Evolutionary conservation across 768 basidiomycete genomes (phyloP).

Genomic region (Psilocybe cubensis): DNA sequence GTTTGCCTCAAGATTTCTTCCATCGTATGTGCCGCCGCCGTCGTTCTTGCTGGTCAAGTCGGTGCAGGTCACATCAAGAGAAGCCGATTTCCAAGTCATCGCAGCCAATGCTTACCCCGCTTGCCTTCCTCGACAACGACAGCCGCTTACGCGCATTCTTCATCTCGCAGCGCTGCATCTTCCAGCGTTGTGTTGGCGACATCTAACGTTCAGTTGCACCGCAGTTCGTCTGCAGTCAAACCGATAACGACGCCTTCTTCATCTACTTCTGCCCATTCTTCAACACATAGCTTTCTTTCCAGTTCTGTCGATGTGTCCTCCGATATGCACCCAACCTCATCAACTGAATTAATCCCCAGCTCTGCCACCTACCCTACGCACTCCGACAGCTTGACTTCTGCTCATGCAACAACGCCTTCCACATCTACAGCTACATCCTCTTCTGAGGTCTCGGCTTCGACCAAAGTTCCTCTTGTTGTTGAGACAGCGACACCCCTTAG

Average conservation of each 20-base stretch:
- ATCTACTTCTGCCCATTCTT: conserved; percentile 1
- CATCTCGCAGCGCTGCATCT: neutral
- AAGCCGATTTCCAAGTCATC: conserved; percentile 8
- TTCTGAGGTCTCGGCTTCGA: conserved; percentile 7
- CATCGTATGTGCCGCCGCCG: conserved; percentile 14
- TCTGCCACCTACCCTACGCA: neutral
- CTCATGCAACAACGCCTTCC: neutral
- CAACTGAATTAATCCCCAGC: neutral
- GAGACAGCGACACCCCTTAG: conserved; percentile 7
- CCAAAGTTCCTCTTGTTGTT: conserved; percentile 4
- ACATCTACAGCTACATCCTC: neutral
- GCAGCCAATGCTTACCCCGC: conserved; percentile 22
- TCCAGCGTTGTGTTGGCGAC: neutral
- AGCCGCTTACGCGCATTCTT: neutral
- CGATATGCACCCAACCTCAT: neutral
- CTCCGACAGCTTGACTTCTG: neutral
- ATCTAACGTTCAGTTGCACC: neutral
- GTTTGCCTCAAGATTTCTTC: conserved; percentile 10
- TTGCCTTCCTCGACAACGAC: conserved; percentile 9
- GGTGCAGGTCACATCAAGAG: conserved; percentile 18
- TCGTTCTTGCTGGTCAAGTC: conserved; percentile 23
- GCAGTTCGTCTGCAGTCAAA: neutral
- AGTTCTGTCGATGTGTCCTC: neutral
- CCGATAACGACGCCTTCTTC: neutral
- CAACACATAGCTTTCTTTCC: neutral